A percentile compares a stretch with the other conserved stretches of the same genome.
Conservation (phyloP, 371 early-diverging fungal genomes). For the Mucor mucedo region DNA sequence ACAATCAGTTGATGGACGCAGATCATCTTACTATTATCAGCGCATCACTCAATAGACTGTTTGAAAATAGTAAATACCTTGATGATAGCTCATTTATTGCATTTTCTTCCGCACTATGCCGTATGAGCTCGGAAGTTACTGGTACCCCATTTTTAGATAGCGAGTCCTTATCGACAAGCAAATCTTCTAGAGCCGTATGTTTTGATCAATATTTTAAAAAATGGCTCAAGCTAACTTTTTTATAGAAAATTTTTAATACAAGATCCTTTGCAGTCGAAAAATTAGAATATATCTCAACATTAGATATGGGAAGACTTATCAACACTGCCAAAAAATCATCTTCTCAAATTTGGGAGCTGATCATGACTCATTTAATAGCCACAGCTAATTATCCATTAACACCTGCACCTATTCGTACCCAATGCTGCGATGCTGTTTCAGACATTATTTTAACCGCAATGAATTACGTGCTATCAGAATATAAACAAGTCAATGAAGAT, state of each 20-base stretch:
- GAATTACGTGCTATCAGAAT: slow-evolving; percentile 63
- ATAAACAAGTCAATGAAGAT: slow-evolving; percentile 58
- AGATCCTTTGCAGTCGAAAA: slow-evolving; percentile 87
- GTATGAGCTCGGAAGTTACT: slow-evolving; percentile 64
- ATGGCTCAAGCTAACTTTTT: not conserved
- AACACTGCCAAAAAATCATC: slow-evolving; percentile 43
- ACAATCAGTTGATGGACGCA: slow-evolving; percentile 47
- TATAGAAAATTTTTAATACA: slow-evolving; percentile 68
- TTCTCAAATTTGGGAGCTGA: slow-evolving; percentile 68
- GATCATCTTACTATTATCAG: slow-evolving; percentile 61
- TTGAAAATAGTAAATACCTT: slow-evolving; percentile 72
- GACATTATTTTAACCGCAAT: slow-evolving; percentile 81
- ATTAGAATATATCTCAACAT: slow-evolving; percentile 72
- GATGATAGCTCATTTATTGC: slow-evolving; percentile 69
- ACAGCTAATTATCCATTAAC: slow-evolving; percentile 71
- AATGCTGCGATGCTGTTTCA: slow-evolving; percentile 82
- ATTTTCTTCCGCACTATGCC: slow-evolving; percentile 74
- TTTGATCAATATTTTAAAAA: not conserved
- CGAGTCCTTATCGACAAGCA: slow-evolving; percentile 27
- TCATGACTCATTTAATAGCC: slow-evolving; percentile 79
- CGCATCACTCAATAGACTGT: slow-evolving; percentile 67
- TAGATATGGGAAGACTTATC: slow-evolving; percentile 75
- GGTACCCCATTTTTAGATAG: slow-evolving; percentile 53
- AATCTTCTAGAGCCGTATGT: slow-evolving; percentile 48
- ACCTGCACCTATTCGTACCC: slow-evolving; percentile 71